Evolutionary conservation across 148 eudicot species (phyloP).

Genomic region (Cornus florida): DNA sequence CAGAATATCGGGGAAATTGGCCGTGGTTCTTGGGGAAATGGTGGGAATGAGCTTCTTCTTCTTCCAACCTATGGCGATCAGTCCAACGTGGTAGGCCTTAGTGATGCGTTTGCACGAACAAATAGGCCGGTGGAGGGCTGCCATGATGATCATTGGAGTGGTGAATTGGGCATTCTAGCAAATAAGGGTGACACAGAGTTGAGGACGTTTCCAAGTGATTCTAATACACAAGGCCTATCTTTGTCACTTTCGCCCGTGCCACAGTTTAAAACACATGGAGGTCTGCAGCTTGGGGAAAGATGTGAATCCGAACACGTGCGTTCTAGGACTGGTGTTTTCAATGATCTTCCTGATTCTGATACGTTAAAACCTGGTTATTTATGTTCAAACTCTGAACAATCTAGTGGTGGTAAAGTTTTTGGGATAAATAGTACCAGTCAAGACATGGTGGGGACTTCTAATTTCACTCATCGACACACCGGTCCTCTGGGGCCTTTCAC

Average conservation of each 20-base stretch:
- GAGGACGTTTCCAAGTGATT: slow-evolving; percentile 15
- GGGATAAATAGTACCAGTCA: slow-evolving; percentile 6
- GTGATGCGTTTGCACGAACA: not conserved
- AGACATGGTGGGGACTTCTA: slow-evolving; percentile 19
- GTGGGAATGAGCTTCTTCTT: slow-evolving; percentile 15
- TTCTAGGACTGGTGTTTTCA: not conserved
- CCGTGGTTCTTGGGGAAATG: slow-evolving; percentile 14
- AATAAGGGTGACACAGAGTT: slow-evolving; percentile 13
- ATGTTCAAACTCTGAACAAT: not conserved
- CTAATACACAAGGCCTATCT: slow-evolving; percentile 31
- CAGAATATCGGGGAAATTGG: not conserved
- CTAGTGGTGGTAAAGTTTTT: not conserved
- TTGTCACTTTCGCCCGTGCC: slow-evolving; percentile 38
- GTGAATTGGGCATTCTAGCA: slow-evolving; percentile 15
- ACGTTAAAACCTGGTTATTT: slow-evolving; percentile 13
- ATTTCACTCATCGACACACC: slow-evolving; percentile 15
- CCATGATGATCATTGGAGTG: not conserved
- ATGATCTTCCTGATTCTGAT: not conserved
- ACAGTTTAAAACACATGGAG: not conserved
- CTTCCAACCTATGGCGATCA: slow-evolving; percentile 16
- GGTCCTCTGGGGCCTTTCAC: slow-evolving; percentile 58
- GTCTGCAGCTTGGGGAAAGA: slow-evolving; percentile 10
- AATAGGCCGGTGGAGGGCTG: not conserved
- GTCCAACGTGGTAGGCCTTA: not conserved
- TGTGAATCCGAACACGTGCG: not conserved